Evolutionary conservation across 2,329 filamentous ascomycete genomes (phyloP), one percentile per base, ranked within the genome.

Genomic region (Paracoccidioides lutzii): DNA sequence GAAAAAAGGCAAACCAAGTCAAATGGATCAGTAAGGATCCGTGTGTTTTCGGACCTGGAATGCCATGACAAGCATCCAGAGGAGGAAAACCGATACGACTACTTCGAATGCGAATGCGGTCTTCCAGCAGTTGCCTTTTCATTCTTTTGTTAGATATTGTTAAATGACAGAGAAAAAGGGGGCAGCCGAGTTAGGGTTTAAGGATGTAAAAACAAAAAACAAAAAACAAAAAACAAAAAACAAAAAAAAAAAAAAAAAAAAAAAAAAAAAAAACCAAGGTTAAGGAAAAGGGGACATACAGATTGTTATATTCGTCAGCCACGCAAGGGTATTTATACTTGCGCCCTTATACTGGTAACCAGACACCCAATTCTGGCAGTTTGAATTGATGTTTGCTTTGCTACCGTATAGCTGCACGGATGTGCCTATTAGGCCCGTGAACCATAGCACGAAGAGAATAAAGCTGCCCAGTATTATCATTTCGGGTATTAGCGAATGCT

Each of bases 11-110:
- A 1, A 38, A 35, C 10, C 15, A 53, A n/a, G n/a, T n/a, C n/a
- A n/a, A n/a, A n/a, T n/a, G n/a, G n/a, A n/a, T 43, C 38, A 53
- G 22, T 44, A 44, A 35, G 30, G 32, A 45, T 53, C 42, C 2
- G 30, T 44, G 30, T 54, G 42, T 28, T 54, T 54, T 15, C 75
- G 75, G 46, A 82, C 80, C 63, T 80, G 77, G 66, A 72, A 77
- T 5, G 77, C 78, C 74, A 84, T 78, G 50, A 85, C 69, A 66
- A 84, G 80, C 79, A 84, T 82, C 79, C 81, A 85, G 28, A 84
- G 65, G 64, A 83, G 76, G 62, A 84, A 82, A n/a, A 83, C 76
- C 0, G 75, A 75, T 42, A 81, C 81, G 14, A 84, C 73, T 55
- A 85, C 77, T 71, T 81, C 82, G 62, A 84, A 83, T 8, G 80